Evolutionary conservation across 2,329 filamentous ascomycete species (phyloP).

Genomic region (Trichoderma sp.): DNA sequence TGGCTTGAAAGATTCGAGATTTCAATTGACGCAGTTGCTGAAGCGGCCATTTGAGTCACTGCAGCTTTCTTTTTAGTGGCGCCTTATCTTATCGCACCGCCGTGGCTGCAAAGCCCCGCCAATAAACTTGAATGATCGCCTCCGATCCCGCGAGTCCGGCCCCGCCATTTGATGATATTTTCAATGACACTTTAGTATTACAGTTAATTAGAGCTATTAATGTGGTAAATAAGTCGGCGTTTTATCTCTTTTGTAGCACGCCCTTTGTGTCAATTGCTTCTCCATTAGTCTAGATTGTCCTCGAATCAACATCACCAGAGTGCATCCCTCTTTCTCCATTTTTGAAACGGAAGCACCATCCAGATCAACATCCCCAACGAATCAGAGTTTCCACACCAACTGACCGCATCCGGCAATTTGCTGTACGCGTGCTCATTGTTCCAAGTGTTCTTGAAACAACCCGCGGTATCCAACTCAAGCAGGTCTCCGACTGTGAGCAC

Average conservation of each 20-base stretch:
- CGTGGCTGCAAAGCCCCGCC: neutral
- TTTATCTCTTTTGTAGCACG: neutral
- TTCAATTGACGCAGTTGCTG: neutral
- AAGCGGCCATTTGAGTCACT: slow-evolving; percentile 13
- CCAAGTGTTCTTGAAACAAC: slow-evolving; percentile 1
- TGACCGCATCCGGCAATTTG: slow-evolving; percentile 3
- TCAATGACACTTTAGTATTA: no score
- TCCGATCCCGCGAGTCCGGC: neutral
- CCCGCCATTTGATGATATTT: no score
- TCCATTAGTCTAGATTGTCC: neutral
- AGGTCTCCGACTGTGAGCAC: neutral
- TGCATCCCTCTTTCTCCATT: neutral
- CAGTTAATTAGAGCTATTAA: no score
- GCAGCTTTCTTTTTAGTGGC: neutral
- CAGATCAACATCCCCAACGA: slow-evolving; percentile 4
- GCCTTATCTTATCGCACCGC: slow-evolving; percentile 14
- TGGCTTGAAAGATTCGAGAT: slow-evolving; percentile 3
- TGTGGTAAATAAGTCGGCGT: no score
- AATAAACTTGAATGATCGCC: neutral
- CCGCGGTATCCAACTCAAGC: neutral
- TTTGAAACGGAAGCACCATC: slow-evolving; percentile 6
- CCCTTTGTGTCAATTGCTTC: no score
- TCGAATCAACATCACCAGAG: neutral
- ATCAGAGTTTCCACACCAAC: slow-evolving; percentile 6
- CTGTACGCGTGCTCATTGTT: neutral